Evolutionary conservation across 2,329 filamentous ascomycete species (phyloP).

Genomic region (Sodiomyces alkalinus): DNA sequence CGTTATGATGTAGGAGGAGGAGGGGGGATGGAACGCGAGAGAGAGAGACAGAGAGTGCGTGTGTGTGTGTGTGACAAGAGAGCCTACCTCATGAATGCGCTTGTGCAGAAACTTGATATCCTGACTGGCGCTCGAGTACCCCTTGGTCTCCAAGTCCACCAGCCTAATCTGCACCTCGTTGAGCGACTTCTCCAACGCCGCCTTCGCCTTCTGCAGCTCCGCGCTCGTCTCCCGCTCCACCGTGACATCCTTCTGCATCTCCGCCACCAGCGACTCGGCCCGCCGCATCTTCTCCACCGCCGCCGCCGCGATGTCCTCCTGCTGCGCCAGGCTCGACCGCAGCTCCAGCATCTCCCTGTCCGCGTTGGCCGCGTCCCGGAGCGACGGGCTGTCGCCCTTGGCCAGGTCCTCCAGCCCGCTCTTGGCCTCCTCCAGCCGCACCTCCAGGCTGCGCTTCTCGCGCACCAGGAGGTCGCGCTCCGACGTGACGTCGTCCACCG

Average conservation of each 20-base stretch:
- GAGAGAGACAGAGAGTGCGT: too few relatives aligned
- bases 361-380: conserved; percentile 77
- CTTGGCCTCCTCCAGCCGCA: conserved; percentile 73
- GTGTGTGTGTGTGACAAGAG: conserved; percentile 3
- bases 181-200: conserved; percentile 70
- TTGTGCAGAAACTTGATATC: conserved; percentile 92
- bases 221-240: conserved; percentile 71
- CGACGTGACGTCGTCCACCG: conserved; percentile 69
- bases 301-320: conserved; percentile 82
- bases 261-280: conserved; percentile 70
- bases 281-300: conserved; percentile 96
- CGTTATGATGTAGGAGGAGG: conserved; percentile 1
- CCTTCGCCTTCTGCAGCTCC: conserved; percentile 80
- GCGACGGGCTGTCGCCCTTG: conserved; percentile 69
- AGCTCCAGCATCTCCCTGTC: conserved; percentile 84
- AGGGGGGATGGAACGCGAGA: too few relatives aligned
- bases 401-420: conserved; percentile 78
- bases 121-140: conserved; percentile 84
- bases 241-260: conserved; percentile 86
- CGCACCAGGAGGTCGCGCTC: conserved; percentile 75
- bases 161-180: conserved; percentile 83
- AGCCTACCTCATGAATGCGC: conserved; percentile 73
- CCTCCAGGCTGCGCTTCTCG: conserved; percentile 82
- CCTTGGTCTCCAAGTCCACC: conserved; percentile 92
- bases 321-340: conserved; percentile 75